A percentile compares a stretch with the other conserved stretches of the same genome.
phyloP scores from a whole-genome alignment of 2,329 filamentous ascomycete species.

The Colletotrichum melonis region DNA sequence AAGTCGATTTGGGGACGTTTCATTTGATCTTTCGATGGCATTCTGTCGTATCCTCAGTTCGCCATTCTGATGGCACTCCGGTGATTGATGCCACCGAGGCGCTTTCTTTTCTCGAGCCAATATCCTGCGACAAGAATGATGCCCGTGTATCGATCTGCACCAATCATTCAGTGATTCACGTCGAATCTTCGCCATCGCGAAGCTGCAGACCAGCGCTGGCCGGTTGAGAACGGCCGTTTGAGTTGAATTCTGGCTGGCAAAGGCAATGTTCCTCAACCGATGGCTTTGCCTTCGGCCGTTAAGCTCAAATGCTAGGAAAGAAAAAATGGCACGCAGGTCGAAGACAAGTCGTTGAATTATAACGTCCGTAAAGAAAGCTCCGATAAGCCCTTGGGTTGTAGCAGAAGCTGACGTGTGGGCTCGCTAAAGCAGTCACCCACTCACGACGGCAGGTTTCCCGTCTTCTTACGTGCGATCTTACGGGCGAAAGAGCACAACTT shows the following conservation, averaged over 20 bases:
- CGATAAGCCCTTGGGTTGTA: background rate
- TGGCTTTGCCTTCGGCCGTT: background rate
- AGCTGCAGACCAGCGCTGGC: background rate
- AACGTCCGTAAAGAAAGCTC: background rate
- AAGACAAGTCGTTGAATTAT: background rate
- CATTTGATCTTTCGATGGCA: background rate
- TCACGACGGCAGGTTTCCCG: background rate
- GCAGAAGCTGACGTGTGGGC: background rate
- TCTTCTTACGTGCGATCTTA: background rate
- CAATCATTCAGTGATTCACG: background rate
- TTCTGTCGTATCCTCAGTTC: background rate
- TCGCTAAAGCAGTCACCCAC: constrained; percentile 4
- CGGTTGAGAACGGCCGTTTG: background rate
- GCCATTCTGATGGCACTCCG: background rate
- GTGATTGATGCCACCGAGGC: background rate
- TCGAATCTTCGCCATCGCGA: background rate
- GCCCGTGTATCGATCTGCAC: background rate
- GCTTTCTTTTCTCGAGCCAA: background rate
- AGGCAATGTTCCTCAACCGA: background rate
- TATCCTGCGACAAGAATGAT: background rate
- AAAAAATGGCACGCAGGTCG: background rate
- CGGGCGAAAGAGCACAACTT: background rate
- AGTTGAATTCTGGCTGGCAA: background rate
- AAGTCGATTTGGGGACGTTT: background rate
- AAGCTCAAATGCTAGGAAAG: background rate